A percentile compares a stretch with the other conserved stretches of the same genome.
These are phyloP conservation scores for Metschnikowia hibisci DNA, from an alignment of 805 yeast genomes.

Conservation along the genomic window DNA sequence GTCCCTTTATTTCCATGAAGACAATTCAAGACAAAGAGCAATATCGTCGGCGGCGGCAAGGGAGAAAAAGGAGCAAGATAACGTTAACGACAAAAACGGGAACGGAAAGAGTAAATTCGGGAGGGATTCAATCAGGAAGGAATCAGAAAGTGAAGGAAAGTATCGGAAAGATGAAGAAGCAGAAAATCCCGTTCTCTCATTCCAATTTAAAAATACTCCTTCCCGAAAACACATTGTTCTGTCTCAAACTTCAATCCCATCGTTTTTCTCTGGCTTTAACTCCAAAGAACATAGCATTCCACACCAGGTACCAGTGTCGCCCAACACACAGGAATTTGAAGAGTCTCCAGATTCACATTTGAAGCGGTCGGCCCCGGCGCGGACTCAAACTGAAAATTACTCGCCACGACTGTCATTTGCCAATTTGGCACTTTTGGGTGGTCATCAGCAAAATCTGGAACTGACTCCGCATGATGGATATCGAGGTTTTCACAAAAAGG, in stretches of 20 bases:
- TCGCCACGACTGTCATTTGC: conserved; percentile 17
- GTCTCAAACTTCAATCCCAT: conserved; percentile 6
- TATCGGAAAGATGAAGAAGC: too few species aligned
- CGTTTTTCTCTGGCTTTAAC: conserved; percentile 1
- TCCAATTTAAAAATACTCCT: conserved; percentile 5
- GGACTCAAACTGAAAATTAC: conserved; percentile 11
- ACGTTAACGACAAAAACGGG: too few species aligned
- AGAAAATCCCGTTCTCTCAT: conserved; percentile 7
- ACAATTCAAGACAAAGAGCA: too few species aligned
- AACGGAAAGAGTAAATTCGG: too few species aligned
- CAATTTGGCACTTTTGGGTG: conserved; percentile 5
- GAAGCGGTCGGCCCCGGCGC: neutral
- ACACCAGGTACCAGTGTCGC: conserved; percentile 5
- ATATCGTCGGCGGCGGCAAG: too few species aligned
- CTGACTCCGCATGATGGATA: conserved; percentile 21
- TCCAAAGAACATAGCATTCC: neutral
- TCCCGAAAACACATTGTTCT: conserved; percentile 5
- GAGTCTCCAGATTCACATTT: neutral
- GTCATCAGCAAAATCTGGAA: conserved; percentile 3
- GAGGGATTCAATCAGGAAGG: too few species aligned
- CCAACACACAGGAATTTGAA: conserved; percentile 7
- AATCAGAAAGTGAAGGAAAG: too few species aligned
- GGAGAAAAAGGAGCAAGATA: neutral
- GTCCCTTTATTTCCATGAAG: neutral
- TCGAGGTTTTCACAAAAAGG: conserved; percentile 39